Evolutionary conservation across 2,329 filamentous ascomycete species (phyloP).

Genomic region (Aspergillus sp.): DNA sequence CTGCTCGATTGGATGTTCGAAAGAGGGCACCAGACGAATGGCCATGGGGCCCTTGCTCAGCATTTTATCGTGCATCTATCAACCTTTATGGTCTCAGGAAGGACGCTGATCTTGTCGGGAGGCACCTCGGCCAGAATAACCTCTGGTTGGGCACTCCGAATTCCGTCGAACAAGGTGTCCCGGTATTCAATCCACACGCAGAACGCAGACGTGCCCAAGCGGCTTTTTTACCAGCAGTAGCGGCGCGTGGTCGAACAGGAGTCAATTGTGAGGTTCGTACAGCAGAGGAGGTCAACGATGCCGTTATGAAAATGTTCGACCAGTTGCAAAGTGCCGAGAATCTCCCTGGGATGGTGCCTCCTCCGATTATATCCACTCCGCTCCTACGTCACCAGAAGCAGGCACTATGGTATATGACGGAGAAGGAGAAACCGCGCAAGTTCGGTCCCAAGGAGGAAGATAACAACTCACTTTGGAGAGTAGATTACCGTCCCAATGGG

Average conservation of each 20-base stretch:
- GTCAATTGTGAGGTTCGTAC: conserved; percentile 49
- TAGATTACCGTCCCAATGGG: conserved; percentile 49
- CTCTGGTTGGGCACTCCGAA: conserved; percentile 60
- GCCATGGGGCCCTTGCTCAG: conserved; percentile 55
- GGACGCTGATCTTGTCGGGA: conserved; percentile 57
- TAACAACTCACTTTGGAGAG: conserved; percentile 70
- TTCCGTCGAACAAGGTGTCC: conserved; percentile 58
- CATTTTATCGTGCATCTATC: conserved; percentile 56
- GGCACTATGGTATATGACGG: conserved; percentile 76
- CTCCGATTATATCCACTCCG: conserved; percentile 53
- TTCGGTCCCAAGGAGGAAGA: conserved; percentile 52
- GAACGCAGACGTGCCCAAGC: conserved; percentile 40
- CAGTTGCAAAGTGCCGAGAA: conserved; percentile 67
- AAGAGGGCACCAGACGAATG: conserved; percentile 56
- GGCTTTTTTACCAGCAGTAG: conserved; percentile 13
- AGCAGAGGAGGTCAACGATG: conserved; percentile 75
- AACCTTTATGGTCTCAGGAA: conserved; percentile 72
- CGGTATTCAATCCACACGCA: conserved; percentile 69
- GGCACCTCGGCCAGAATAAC: conserved; percentile 56
- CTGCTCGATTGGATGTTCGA: conserved; percentile 61
- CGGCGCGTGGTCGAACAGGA: conserved; percentile 16
- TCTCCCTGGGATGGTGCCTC: conserved; percentile 63
- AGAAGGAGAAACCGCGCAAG: conserved; percentile 61
- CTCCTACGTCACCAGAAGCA: conserved; percentile 84
- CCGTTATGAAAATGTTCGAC: conserved; percentile 83